Conservation (phyloP, 2,329 filamentous ascomycete genomes). For the Hirsutella thompsonii region DNA sequence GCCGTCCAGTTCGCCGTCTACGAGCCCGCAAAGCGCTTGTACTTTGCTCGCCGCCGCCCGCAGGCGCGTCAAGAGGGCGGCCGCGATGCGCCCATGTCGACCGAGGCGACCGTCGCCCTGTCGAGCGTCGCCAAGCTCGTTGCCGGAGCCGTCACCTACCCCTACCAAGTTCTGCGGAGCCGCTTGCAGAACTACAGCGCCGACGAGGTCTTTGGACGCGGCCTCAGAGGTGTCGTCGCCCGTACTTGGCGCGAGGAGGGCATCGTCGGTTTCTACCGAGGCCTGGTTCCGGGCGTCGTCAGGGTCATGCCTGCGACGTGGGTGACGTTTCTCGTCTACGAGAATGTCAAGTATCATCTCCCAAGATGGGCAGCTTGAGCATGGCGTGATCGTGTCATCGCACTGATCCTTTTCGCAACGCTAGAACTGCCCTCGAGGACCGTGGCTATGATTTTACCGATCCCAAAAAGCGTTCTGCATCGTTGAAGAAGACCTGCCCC, state of each 20-base stretch:
- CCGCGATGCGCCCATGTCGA: constrained; percentile 34
- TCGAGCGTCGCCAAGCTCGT: constrained; percentile 75
- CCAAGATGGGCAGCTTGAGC: constrained; percentile 18
- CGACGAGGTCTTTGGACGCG: constrained; percentile 57
- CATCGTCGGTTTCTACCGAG: constrained; percentile 76
- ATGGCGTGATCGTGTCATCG: not conserved
- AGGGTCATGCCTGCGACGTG: constrained; percentile 89
- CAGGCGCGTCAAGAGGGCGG: constrained; percentile 3
- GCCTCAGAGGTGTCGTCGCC: constrained; percentile 54
- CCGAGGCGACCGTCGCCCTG: constrained; percentile 67
- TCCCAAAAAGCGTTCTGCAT: too few relatives aligned
- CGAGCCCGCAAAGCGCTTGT: constrained; percentile 51
- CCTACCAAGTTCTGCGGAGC: constrained; percentile 84
- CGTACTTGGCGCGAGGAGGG: constrained; percentile 75
- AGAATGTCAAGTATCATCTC: constrained; percentile 73
- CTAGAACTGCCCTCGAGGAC: too few relatives aligned
- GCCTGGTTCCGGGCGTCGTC: constrained; percentile 76
- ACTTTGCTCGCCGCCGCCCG: constrained; percentile 32
- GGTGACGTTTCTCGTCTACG: constrained; percentile 94
- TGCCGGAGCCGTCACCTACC: constrained; percentile 83
- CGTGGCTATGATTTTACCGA: too few relatives aligned
- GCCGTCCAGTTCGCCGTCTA: constrained; percentile 95
- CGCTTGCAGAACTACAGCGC: constrained; percentile 84
- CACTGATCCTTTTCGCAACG: too few relatives aligned
- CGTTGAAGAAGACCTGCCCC: too few relatives aligned